Evolutionary conservation across 805 yeast genomes (phyloP).

Genomic region (Candida glaebosa): DNA sequence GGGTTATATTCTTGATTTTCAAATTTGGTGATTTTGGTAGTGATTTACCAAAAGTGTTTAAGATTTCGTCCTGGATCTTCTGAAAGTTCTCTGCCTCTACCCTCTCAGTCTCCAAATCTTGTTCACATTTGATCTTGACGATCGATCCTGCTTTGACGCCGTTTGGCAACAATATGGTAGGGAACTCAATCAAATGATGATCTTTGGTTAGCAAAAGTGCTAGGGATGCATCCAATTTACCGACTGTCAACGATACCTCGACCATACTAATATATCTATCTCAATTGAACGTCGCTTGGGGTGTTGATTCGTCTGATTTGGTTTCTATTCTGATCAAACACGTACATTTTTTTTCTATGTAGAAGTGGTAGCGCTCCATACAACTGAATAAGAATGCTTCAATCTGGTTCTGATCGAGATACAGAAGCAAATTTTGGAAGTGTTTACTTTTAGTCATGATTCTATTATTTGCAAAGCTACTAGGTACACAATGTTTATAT

Average conservation of each 20-base stretch:
- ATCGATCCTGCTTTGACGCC: slow-evolving; percentile 92
- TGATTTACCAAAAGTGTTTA: slow-evolving; percentile 65
- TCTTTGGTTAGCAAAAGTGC: slow-evolving; percentile 87
- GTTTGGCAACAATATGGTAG: slow-evolving; percentile 88
- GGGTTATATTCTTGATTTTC: slow-evolving; percentile 75
- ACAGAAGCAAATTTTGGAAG: background rate
- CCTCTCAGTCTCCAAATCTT: slow-evolving; percentile 64
- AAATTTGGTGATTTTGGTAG: slow-evolving; percentile 72
- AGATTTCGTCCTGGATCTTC: slow-evolving; percentile 67
- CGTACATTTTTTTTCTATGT: background rate
- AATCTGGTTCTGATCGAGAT: background rate
- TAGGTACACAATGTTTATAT: slow-evolving; percentile 11
- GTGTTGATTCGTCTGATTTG: background rate
- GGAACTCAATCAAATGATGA: slow-evolving; percentile 93
- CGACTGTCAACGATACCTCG: slow-evolving; percentile 90
- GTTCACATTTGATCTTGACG: slow-evolving; percentile 78
- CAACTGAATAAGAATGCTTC: too few species aligned
- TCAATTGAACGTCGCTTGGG: background rate
- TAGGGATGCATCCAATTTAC: slow-evolving; percentile 91
- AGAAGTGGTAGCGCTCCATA: background rate
- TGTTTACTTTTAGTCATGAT: too few species aligned
- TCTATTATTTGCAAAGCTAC: too few species aligned
- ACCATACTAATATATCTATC: slow-evolving; percentile 46
- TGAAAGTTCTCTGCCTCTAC: slow-evolving; percentile 58
- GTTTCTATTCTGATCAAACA: slow-evolving; percentile 1